Evolutionary conservation across 768 basidiomycete genomes (phyloP), one percentile per base, ranked within the genome.

Genomic region (Chalciporus pseudorubinellus): DNA sequence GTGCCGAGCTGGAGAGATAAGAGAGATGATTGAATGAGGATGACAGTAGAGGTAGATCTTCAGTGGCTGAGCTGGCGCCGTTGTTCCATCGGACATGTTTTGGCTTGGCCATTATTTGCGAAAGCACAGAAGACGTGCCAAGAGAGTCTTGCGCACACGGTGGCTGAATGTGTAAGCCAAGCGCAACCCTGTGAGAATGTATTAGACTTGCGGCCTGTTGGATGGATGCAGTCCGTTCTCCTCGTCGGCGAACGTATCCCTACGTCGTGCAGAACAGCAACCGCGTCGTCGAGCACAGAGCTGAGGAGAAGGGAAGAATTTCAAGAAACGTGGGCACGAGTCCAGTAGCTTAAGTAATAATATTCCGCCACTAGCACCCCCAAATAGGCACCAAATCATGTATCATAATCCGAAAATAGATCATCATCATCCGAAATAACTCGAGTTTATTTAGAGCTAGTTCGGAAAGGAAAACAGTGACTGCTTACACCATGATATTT

Each of bases 81-180:
- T 61, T 57, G 48, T 69, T 55, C 40, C 59, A 61, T 54, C 65
- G 60, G 66, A 65, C 61, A 69, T 69, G 61, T 55, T 72, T 74
- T 71, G 76, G 77, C 79, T 79, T 80, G 78, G 80, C 79, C 77
- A 80, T 78, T 59, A 68, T 67, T 59, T 64, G 64, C 70, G 61
- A 63, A 67, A 60, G 57, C 63, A 62, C 57, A 53, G 64, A 67
- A 69, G 69, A 63, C 63, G 63, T 69, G 67, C 67, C 67, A 69
- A 69, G 67, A 67, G 42, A 61, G 66, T 68, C 67, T 68, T 65
- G 67, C 54, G 60, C 52, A 49, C 48, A 40, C 54, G 63, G 67
- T 71, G 69, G 66, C 65, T 57, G 57, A 56, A 66, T 55, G 61
- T 51, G 50, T 45, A 21, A 52, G n/a, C 55, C 47, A 44, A 63